phyloP scores from a whole-genome alignment of 192 early-diverging fungal species.

The Coemansia asiatica region DNA sequence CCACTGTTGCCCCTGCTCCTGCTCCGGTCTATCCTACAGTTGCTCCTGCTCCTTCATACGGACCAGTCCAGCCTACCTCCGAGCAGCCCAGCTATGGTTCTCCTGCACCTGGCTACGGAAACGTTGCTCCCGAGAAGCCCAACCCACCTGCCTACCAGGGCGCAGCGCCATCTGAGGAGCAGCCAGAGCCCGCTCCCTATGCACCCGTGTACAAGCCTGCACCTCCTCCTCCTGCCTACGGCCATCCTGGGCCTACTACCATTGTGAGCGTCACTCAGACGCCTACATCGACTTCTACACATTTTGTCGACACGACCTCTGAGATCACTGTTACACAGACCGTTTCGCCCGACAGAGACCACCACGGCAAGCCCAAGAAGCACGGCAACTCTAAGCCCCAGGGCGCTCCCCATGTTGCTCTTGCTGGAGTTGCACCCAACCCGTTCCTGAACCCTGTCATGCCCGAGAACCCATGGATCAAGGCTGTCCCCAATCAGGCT shows the following conservation, averaged over 20 bases:
- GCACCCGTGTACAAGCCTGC: conserved; percentile 7
- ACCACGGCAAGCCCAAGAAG: conserved; percentile 4
- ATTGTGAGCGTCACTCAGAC: conserved; percentile 15
- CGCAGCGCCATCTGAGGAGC: background rate
- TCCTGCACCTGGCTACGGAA: background rate
- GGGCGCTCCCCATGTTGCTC: background rate
- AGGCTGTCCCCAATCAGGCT: conserved; percentile 3
- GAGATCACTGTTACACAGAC: conserved; percentile 14
- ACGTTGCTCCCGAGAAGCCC: conserved; percentile 11
- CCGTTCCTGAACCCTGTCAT: conserved; percentile 4
- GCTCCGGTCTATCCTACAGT: too few species aligned
- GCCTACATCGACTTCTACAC: conserved; percentile 5
- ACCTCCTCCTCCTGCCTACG: conserved; percentile 8
- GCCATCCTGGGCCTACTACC: conserved; percentile 9
- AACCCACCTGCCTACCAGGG: conserved; percentile 3
- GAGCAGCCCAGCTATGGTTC: conserved; percentile 9
- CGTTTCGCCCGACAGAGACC: background rate
- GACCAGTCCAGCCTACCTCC: background rate
- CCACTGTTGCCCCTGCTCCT: background rate
- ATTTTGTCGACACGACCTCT: conserved; percentile 6
- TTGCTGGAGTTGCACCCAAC: background rate
- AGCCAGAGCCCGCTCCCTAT: background rate
- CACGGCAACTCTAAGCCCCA: conserved; percentile 7
- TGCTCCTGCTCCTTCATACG: background rate
- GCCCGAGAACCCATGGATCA: conserved; percentile 9